Conservation (phyloP, 2,329 filamentous ascomycete species). For the Colletotrichum australisinense region DNA sequence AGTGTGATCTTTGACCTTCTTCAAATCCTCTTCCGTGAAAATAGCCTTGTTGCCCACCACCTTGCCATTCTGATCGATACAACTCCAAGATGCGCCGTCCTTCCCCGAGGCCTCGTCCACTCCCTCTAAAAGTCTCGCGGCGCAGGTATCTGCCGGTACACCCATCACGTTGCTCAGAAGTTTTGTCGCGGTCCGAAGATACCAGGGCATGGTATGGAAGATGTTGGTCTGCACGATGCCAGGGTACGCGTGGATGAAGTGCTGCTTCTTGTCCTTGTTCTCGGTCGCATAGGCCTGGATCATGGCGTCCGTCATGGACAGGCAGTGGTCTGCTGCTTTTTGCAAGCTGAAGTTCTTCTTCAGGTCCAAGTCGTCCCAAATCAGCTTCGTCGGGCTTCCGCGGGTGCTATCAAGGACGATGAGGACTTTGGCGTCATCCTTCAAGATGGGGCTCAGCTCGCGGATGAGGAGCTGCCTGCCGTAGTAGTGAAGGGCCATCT, state of each 20-base stretch:
- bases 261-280: conserved; percentile 39
- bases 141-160: conserved; percentile 43
- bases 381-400: conserved; percentile 47
- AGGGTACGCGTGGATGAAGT: conserved; percentile 55
- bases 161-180: conserved; percentile 38
- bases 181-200: conserved; percentile 36
- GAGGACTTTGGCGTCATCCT: conserved; percentile 50
- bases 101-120: conserved; percentile 33
- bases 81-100: conserved; percentile 40
- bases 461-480: conserved; percentile 55
- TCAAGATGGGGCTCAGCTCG: conserved; percentile 51
- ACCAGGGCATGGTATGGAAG: conserved; percentile 44
- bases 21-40: conserved; percentile 43
- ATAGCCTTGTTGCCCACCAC: conserved; percentile 40
- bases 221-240: conserved; percentile 51
- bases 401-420: conserved; percentile 47
- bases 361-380: conserved; percentile 54
- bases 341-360: conserved; percentile 46
- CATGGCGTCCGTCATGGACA: conserved; percentile 53
- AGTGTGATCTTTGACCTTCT: conserved; percentile 45
- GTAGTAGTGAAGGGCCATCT: conserved; percentile 60
- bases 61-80: conserved; percentile 44
- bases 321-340: conserved; percentile 49
- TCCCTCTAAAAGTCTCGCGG: conserved; percentile 42
- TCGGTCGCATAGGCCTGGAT: conserved; percentile 46